These are phyloP conservation scores for Pseudocercospora vitis DNA, from an alignment of 2,329 filamentous ascomycete genomes.

Conservation along the genomic window DNA sequence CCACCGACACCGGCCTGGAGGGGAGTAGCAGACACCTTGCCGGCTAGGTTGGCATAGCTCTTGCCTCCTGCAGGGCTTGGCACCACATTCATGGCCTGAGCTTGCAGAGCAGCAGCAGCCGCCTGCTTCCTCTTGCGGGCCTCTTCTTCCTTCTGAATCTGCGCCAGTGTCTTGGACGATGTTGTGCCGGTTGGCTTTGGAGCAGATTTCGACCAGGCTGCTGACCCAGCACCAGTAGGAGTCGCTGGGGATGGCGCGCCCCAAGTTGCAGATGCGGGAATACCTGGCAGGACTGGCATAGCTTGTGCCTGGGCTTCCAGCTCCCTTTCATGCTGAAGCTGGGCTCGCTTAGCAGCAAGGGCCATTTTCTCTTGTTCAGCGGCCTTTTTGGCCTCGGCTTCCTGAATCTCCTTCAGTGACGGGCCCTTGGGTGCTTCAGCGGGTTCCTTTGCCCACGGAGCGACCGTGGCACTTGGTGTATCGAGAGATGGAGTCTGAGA, in stretches of 20 bases:
- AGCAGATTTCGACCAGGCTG: constrained; percentile 67
- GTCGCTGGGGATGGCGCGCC: constrained; percentile 71
- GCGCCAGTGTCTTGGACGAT: constrained; percentile 84
- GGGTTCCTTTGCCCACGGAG: constrained; percentile 91
- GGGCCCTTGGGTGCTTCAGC: constrained; percentile 74
- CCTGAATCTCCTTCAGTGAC: constrained; percentile 94
- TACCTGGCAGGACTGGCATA: constrained; percentile 60
- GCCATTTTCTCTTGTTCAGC: constrained; percentile 83
- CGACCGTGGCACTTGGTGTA: constrained; percentile 69
- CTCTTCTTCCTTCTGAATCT: constrained; percentile 97
- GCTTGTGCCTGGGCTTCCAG: constrained; percentile 61
- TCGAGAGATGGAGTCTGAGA: constrained; percentile 73
- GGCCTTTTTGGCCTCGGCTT: constrained; percentile 88
- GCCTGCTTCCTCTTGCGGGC: constrained; percentile 75
- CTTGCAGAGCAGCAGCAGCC: constrained; percentile 44
- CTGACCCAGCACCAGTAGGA: constrained; percentile 46
- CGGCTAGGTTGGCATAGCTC: constrained; percentile 90
- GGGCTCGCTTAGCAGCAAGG: constrained; percentile 71
- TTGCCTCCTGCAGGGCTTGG: constrained; percentile 62
- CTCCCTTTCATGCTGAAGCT: constrained; percentile 80
- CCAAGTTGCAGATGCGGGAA: constrained; percentile 89
- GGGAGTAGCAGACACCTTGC: constrained; percentile 61
- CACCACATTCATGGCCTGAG: constrained; percentile 48
- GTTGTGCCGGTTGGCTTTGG: constrained; percentile 50
- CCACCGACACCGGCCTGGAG: constrained; percentile 46